Conservation (phyloP, 2,329 filamentous ascomycete species). For the Anisogramma anomala region DNA sequence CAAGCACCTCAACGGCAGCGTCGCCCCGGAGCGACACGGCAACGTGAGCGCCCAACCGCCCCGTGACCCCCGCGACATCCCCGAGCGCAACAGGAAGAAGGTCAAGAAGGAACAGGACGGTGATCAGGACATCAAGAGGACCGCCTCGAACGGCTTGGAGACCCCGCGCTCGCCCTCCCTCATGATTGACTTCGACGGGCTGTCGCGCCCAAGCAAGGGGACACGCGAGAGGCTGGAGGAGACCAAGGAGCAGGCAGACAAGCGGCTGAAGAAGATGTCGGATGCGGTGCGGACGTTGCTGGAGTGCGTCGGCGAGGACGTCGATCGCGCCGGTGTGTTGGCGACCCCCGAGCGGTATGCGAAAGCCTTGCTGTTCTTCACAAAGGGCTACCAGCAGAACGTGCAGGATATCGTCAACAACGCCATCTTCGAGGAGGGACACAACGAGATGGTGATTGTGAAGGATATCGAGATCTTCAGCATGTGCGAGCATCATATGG, state of each 20-base stretch:
- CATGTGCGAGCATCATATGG: conserved; percentile 92
- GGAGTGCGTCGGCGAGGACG: conserved; percentile 59
- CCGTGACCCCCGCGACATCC: conserved; percentile 48
- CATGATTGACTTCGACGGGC: conserved; percentile 50
- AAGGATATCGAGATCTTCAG: conserved; percentile 95
- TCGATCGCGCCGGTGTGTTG: conserved; percentile 51
- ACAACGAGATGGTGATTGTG: conserved; percentile 95
- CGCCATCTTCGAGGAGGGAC: conserved; percentile 90
- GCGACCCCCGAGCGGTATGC: conserved; percentile 77
- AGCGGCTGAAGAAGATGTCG: conserved; percentile 45
- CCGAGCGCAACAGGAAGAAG: conserved; percentile 27
- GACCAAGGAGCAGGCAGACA: conserved; percentile 36
- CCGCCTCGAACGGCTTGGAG: conserved; percentile 4
- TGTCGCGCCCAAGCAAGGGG: conserved; percentile 49
- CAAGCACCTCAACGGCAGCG: conserved; percentile 16
- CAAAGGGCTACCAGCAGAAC: conserved; percentile 93
- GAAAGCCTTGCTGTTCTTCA: conserved; percentile 91
- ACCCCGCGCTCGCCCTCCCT: conserved; percentile 42
- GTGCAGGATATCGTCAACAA: conserved; percentile 82
- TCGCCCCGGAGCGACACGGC: conserved; percentile 37
- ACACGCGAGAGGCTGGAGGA: conserved; percentile 54
- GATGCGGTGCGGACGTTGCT: conserved; percentile 54
- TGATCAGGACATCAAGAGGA: conserved; percentile 18
- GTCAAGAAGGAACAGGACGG: conserved; percentile 18
- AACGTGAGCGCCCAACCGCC: conserved; percentile 47